Percentiles rank a stretch among this genome's conserved stretches.
phyloP scores from a whole-genome alignment of 2,329 filamentous ascomycete species.

The Penicillium brevicompactum region DNA sequence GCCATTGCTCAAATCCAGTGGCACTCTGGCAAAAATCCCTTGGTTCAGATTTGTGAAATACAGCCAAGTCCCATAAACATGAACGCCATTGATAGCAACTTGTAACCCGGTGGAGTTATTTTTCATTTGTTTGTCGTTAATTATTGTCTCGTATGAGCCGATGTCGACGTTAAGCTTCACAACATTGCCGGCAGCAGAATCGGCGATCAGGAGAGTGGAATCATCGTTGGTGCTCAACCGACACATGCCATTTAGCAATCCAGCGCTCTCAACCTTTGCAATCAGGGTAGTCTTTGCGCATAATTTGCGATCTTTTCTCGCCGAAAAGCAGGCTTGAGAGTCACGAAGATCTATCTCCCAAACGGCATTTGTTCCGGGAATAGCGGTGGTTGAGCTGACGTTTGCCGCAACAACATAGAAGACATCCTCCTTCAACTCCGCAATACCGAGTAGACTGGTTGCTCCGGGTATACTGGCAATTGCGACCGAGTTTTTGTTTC shows the following conservation, averaged over 20 bases:
- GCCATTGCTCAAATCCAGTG: neutral
- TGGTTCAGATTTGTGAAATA: neutral
- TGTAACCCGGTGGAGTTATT: neutral
- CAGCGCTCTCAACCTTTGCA: neutral
- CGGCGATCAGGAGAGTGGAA: neutral
- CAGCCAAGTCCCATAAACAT: neutral
- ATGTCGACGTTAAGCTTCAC: neutral
- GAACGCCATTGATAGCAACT: neutral
- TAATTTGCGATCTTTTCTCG: neutral
- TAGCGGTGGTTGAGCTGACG: neutral
- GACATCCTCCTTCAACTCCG: neutral
- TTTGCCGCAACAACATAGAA: neutral
- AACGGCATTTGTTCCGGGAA: neutral
- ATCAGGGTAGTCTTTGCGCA: neutral
- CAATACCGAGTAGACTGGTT: neutral
- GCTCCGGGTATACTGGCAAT: neutral
- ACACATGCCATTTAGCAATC: neutral
- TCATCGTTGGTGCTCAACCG: neutral
- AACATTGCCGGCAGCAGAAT: neutral
- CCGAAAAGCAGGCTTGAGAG: neutral
- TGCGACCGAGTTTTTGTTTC: neutral
- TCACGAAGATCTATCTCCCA: neutral
- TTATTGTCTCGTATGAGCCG: neutral
- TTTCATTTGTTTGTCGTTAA: neutral
- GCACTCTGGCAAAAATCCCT: neutral